phyloP scores from a whole-genome alignment of 331 rosid genomes.

The Telfairia occidentalis region DNA sequence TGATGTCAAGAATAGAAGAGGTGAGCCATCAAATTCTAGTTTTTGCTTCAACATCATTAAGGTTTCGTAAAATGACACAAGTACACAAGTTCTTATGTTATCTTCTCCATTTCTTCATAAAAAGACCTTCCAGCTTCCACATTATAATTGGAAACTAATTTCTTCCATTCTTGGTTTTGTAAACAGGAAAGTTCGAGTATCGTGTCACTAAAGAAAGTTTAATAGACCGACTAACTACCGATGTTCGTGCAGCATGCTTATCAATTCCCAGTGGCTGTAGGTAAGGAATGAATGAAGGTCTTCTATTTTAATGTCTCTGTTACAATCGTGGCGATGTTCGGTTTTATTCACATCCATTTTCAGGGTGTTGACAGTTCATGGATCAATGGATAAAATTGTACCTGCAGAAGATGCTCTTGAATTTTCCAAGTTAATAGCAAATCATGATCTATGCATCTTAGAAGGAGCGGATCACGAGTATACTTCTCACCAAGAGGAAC shows the following conservation, averaged over 20 bases:
- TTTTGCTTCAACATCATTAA: background rate
- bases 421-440: conserved; percentile 49
- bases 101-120: background rate
- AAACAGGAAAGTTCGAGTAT: conserved; percentile 44
- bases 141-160: background rate
- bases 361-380: conserved; percentile 84
- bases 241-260: conserved; percentile 46
- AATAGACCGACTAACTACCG: conserved; percentile 64
- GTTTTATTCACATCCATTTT: conserved; percentile 3
- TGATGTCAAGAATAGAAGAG: conserved; percentile 66
- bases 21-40: conserved; percentile 27
- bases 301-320: background rate
- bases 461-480: conserved; percentile 84
- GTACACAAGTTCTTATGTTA: background rate
- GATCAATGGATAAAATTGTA: conserved; percentile 68
- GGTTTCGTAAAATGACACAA: background rate
- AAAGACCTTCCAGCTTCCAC: background rate
- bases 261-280: conserved; percentile 52
- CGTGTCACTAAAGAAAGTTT: conserved; percentile 77
- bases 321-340: background rate
- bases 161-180: background rate
- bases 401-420: conserved; percentile 62
- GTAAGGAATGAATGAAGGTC: conserved; percentile 23
- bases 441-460: conserved; percentile 48
- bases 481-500: conserved; percentile 49